A percentile compares a stretch with the other conserved stretches of the same genome.
Conservation (phyloP, 495 filamentous ascomycete genomes). For the Daldinia loculata region DNA sequence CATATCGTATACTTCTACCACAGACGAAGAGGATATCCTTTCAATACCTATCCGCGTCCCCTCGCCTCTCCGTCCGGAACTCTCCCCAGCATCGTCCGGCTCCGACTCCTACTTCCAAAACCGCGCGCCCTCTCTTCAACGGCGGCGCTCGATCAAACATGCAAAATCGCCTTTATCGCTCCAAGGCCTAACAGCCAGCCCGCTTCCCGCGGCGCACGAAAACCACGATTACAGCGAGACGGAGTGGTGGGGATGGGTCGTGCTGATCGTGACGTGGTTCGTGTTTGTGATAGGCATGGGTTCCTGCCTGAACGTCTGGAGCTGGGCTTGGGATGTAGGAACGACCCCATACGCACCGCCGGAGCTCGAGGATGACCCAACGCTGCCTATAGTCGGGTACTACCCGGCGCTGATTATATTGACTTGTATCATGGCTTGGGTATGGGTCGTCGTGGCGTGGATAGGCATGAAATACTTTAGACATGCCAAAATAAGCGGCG, state of each 20-base stretch:
- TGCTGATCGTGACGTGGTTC: slow-evolving; percentile 87
- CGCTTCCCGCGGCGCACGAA: slow-evolving; percentile 53
- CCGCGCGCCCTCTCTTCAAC: slow-evolving; percentile 50
- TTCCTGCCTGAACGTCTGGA: slow-evolving; percentile 96
- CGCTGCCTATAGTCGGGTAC: slow-evolving; percentile 93
- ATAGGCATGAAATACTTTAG: slow-evolving; percentile 99
- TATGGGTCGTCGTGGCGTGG: slow-evolving; percentile 97
- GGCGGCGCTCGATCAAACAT: slow-evolving; percentile 61
- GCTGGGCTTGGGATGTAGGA: slow-evolving; percentile 99
- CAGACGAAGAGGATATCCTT: slow-evolving; percentile 80
- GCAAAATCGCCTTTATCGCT: slow-evolving; percentile 70
- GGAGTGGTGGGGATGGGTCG: slow-evolving; percentile 95
- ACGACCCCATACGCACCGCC: slow-evolving; percentile 93
- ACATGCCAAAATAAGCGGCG: slow-evolving; percentile 83
- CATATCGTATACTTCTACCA: slow-evolving; percentile 73
- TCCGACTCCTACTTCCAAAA: slow-evolving; percentile 73
- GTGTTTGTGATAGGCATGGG: slow-evolving; percentile 97
- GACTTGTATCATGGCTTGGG: slow-evolving; percentile 96
- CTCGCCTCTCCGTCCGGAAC: slow-evolving; percentile 52
- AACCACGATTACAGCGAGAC: slow-evolving; percentile 92
- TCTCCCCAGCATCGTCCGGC: slow-evolving; percentile 61
- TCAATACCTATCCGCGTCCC: slow-evolving; percentile 43
- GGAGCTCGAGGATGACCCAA: slow-evolving; percentile 91
- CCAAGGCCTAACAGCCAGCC: slow-evolving; percentile 55
- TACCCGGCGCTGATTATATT: slow-evolving; percentile 94